These are phyloP conservation scores for Coniochaeta sp. DNA, from an alignment of 2,329 filamentous ascomycete species.

Conservation along the genomic window DNA sequence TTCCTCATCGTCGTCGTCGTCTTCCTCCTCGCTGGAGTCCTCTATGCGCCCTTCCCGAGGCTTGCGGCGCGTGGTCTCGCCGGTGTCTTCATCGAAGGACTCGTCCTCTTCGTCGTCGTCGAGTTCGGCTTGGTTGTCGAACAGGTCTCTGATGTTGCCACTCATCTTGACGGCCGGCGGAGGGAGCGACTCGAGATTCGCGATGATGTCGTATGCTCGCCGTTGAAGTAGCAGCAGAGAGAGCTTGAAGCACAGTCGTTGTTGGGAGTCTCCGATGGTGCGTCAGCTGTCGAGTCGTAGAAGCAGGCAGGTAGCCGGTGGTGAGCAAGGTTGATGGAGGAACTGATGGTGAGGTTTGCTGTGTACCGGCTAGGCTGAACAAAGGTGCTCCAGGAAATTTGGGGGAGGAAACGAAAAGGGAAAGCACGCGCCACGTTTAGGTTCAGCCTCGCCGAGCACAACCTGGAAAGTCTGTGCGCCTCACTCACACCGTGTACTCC, in stretches of 20 bases:
- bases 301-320: background rate
- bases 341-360: background rate
- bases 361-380: background rate
- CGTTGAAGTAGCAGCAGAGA: background rate
- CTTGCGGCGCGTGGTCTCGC: conserved; percentile 38
- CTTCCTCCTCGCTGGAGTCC: conserved; percentile 88
- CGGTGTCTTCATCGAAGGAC: conserved; percentile 71
- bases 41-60: conserved; percentile 47
- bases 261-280: background rate
- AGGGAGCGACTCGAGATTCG: background rate
- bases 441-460: conserved; percentile 1
- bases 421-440: background rate
- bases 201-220: background rate
- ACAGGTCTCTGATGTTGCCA: conserved; percentile 62
- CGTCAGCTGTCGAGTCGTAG: background rate
- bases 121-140: conserved; percentile 79
- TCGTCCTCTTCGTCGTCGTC: conserved; percentile 82
- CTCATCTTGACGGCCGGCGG: conserved; percentile 44
- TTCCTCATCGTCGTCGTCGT: conserved; percentile 87
- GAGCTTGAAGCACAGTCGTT: background rate
- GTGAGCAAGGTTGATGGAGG: background rate
- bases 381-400: background rate
- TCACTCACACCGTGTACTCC: background rate
- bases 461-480: background rate
- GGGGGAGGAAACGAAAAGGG: background rate